Evolutionary conservation across 768 basidiomycete species (phyloP).

Genomic region (Bullera alba): DNA sequence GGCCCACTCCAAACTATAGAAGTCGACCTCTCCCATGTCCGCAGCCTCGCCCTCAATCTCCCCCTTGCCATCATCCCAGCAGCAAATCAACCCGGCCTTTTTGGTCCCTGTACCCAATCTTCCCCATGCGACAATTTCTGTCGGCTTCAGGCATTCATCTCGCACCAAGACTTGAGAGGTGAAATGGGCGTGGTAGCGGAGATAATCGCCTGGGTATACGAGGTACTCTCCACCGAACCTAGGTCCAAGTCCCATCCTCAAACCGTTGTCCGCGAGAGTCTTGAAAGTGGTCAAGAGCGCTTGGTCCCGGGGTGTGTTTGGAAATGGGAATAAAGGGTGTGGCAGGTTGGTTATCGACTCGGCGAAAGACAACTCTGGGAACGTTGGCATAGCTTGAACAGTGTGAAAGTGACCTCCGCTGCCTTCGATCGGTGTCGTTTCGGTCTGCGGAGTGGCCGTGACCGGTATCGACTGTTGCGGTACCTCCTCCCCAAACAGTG

Average conservation of each 20-base stretch:
- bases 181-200: slow-evolving; percentile 96
- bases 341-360: slow-evolving; percentile 21
- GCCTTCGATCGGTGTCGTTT: background rate
- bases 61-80: slow-evolving; percentile 61
- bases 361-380: slow-evolving; percentile 7
- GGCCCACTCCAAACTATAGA: slow-evolving; percentile 48
- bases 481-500: too few species aligned
- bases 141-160: slow-evolving; percentile 59
- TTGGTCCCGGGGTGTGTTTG: slow-evolving; percentile 13
- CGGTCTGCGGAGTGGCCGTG: background rate
- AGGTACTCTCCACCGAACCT: slow-evolving; percentile 92
- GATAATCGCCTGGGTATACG: slow-evolving; percentile 91
- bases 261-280: slow-evolving; percentile 8
- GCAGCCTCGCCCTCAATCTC: slow-evolving; percentile 57
- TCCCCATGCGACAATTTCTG: slow-evolving; percentile 94
- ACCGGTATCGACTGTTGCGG: background rate
- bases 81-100: slow-evolving; percentile 85
- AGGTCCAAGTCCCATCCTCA: slow-evolving; percentile 36
- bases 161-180: slow-evolving; percentile 69
- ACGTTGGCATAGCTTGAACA: slow-evolving; percentile 25
- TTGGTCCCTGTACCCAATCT: slow-evolving; percentile 94
- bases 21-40: slow-evolving; percentile 49
- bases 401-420: slow-evolving; percentile 16
- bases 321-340: slow-evolving; percentile 25
- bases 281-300: slow-evolving; percentile 22